Percentiles rank a stretch among this genome's conserved stretches.
These are phyloP conservation scores for Ganoderma sp. DNA, from an alignment of 1,284 basidiomycete genomes.

Conservation along the genomic window DNA sequence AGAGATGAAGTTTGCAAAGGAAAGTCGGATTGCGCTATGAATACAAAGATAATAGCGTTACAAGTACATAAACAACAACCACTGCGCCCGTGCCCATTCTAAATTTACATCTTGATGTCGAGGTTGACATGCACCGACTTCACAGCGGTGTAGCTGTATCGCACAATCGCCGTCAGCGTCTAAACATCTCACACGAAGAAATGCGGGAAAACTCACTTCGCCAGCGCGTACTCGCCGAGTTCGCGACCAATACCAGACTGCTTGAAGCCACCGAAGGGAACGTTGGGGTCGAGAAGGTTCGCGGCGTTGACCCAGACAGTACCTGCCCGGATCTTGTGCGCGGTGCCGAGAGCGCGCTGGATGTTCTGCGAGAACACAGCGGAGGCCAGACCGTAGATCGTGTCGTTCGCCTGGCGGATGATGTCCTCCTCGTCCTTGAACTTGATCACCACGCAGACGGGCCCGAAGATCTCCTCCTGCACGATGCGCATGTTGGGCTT, in stretches of 20 bases:
- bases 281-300: conserved; percentile 66
- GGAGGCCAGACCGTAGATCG: conserved; percentile 80
- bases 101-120: conserved; percentile 32
- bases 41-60: conserved; percentile 6
- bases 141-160: conserved; percentile 77
- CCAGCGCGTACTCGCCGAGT: conserved; percentile 82
- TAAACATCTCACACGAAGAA: conserved; percentile 4
- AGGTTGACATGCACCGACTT: conserved; percentile 89
- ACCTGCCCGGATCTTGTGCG: conserved; percentile 82
- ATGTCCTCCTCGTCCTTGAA: conserved; percentile 71
- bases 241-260: conserved; percentile 86
- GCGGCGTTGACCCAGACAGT: conserved; percentile 84
- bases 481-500: conserved; percentile 86
- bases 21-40: conserved; percentile 3
- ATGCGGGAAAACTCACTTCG: conserved; percentile 52
- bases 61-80: conserved; percentile 5
- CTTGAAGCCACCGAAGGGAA: conserved; percentile 93
- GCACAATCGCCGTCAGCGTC: conserved; percentile 26
- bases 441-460: conserved; percentile 78
- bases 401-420: conserved; percentile 83
- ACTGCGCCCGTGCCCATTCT: not conserved
- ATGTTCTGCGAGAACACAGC: conserved; percentile 87
- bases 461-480: conserved; percentile 91
- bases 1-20: not conserved
- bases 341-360: conserved; percentile 74